Percentiles rank a stretch among this genome's conserved stretches.
phyloP scores from a whole-genome alignment of 148 eudicot species.

The Bassia scoparia region DNA sequence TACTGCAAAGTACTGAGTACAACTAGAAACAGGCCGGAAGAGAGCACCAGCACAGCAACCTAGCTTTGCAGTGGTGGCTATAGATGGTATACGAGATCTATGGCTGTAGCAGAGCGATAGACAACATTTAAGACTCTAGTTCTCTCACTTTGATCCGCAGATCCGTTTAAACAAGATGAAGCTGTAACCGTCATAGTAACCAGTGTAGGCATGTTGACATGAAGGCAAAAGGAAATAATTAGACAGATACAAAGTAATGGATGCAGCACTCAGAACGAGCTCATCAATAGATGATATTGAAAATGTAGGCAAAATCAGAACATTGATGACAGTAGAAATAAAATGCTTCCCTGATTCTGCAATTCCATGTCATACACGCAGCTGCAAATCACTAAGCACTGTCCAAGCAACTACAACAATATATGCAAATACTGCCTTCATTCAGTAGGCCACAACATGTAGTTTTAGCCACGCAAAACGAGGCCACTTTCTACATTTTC shows the following conservation, averaged over 20 bases:
- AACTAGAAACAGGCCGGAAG: constrained; percentile 76
- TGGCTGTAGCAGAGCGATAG: constrained; percentile 90
- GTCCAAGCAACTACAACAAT: constrained; percentile 5
- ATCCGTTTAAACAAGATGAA: constrained; percentile 95
- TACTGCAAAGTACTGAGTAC: constrained; percentile 65
- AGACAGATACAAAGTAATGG: not conserved
- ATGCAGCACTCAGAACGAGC: constrained; percentile 80
- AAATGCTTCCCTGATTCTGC: constrained; percentile 95
- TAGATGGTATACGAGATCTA: constrained; percentile 86
- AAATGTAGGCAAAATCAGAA: constrained; percentile 92
- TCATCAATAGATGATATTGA: constrained; percentile 86
- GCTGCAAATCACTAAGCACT: constrained; percentile 44
- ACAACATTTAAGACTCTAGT: constrained; percentile 78
- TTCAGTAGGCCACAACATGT: not conserved
- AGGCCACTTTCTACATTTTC: not conserved
- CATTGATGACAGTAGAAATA: constrained; percentile 77
- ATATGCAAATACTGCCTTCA: not conserved
- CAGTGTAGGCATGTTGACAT: not conserved
- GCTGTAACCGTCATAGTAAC: constrained; percentile 65
- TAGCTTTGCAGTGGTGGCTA: constrained; percentile 79
- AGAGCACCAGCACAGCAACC: constrained; percentile 93
- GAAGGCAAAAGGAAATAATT: too few relatives aligned
- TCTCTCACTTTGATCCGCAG: constrained; percentile 90
- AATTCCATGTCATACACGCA: constrained; percentile 99
- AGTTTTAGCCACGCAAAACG: not conserved